Percentiles rank a stretch among this genome's conserved stretches.
These are phyloP conservation scores for Nemophila menziesii DNA, from an alignment of 257 asterid genomes.

Conservation along the genomic window DNA sequence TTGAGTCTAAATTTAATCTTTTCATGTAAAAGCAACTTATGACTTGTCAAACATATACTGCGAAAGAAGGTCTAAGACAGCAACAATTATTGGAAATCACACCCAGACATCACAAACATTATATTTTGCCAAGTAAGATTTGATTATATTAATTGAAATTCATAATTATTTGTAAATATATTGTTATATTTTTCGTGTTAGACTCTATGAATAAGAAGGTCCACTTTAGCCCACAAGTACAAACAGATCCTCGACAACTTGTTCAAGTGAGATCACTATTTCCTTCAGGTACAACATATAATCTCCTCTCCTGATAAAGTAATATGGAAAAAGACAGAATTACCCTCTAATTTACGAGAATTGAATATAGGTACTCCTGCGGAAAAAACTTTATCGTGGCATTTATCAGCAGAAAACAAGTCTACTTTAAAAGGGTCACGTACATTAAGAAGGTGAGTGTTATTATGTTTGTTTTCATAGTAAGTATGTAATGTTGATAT, in stretches of 20 bases:
- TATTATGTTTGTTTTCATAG: neutral
- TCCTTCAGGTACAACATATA: constrained; percentile 51
- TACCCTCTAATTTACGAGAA: constrained; percentile 1
- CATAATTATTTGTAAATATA: constrained; percentile 9
- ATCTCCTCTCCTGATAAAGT: constrained; percentile 2
- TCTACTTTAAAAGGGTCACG: constrained; percentile 70
- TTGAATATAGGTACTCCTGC: constrained; percentile 54
- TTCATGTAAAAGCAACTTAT: constrained; percentile 50
- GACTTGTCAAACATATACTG: constrained; percentile 71
- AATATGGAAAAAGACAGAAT: constrained; percentile 1
- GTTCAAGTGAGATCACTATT: constrained; percentile 39
- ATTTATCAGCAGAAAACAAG: constrained; percentile 87
- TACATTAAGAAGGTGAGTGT: constrained; percentile 47
- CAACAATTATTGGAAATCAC: constrained; percentile 78
- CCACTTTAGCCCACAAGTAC: constrained; percentile 59
- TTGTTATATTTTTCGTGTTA: constrained; percentile 19
- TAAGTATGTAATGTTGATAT: constrained; percentile 9
- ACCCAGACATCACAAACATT: constrained; percentile 97
- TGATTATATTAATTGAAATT: neutral
- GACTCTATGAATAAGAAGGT: constrained; percentile 83
- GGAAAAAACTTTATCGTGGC: constrained; percentile 90
- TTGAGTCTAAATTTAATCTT: constrained; percentile 17
- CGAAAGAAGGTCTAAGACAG: constrained; percentile 85
- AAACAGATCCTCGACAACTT: constrained; percentile 48
- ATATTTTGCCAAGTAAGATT: constrained; percentile 71